Base-by-base conservation (phyloP, 2,329 filamentous ascomycete species). In the Exophiala sideris region DNA sequence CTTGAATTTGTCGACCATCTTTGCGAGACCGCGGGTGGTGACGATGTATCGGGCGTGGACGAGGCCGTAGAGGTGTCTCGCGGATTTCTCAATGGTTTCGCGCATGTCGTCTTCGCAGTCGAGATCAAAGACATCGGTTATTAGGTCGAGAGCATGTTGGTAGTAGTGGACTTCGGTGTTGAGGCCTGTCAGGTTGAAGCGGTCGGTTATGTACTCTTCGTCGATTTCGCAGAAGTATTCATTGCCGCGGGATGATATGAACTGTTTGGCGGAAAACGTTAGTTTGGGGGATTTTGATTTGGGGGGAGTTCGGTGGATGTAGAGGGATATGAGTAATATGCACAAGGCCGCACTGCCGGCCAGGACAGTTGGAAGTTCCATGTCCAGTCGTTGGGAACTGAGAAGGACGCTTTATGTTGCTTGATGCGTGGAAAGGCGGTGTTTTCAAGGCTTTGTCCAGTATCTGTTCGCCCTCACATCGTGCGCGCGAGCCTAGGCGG, bases 201-300 rank as follows among this genome's bases (percentile, higher is more conserved):
- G 86, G 72, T 99, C 94, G 48, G 91, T 97, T 44, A 99, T 81
- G 73, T 99, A 99, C 67, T 99, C 94, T 72, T 99, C 94, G 73
- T 99, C 94, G 67, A 99, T 97, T 71, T 99, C 94, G 82, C 94
- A 99, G 68, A 97, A 99, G 75, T 99, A 99, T 71, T 99, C 94
- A 74, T 99, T 97, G 62, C 94, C 94, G 52, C 94, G 84, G 5
- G 91, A 96, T 3, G 92, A 96, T 66, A 97, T 96, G 72, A 99
- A 99, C 94, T 99, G 68, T 46, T 50, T 11, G n/a, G n/a, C 12
- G 18, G 3, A 24, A 18, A 12, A 9, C 12, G 41, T 44, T 44
- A 44, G 41, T 44, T 12, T 44, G 12, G 2, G 18, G 40, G 41
- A n/a, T 3, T 44, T 29, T 8, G 18, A 16, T 24, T 9, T 40